Evolutionary conservation across 179 eudicot species (phyloP).

Genomic region (Patellifolia procumbens): DNA sequence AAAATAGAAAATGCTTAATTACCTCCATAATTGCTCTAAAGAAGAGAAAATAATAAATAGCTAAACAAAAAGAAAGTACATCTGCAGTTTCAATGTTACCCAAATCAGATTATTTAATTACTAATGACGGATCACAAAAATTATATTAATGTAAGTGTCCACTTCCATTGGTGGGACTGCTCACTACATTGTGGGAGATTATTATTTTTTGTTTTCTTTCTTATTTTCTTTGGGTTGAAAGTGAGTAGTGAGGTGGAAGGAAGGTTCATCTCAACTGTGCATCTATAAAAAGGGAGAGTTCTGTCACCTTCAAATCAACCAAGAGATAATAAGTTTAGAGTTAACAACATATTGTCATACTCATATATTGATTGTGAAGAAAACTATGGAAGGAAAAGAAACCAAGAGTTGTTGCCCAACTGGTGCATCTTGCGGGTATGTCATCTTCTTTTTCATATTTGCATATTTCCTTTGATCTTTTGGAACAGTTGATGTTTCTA

Average conservation of each 20-base stretch:
- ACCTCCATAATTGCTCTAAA: too few species aligned
- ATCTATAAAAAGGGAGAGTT: not conserved
- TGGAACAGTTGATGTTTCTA: too few species aligned
- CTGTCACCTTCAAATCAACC: not conserved
- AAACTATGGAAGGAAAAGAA: conserved; percentile 31
- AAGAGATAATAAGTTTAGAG: not conserved
- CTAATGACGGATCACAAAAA: not conserved
- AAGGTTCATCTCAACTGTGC: conserved; percentile 1
- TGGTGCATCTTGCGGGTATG: conserved; percentile 31
- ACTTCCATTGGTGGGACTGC: not conserved
- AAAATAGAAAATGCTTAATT: too few species aligned
- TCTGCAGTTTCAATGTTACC: not conserved
- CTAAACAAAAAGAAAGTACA: not conserved
- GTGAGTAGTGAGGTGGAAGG: not conserved
- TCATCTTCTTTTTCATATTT: not conserved
- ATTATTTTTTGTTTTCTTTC: not conserved
- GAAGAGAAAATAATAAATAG: too few species aligned
- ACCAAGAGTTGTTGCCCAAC: conserved; percentile 31
- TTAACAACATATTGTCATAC: not conserved
- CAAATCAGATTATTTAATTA: not conserved
- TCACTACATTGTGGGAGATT: not conserved
- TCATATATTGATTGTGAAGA: too few species aligned
- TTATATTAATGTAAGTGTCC: not conserved
- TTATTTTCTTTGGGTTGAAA: too few species aligned
- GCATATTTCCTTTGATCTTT: not conserved